A percentile compares a stretch with the other conserved stretches of the same genome.
phyloP scores from a whole-genome alignment of 768 basidiomycete genomes.

The Hypholoma sublateritium region DNA sequence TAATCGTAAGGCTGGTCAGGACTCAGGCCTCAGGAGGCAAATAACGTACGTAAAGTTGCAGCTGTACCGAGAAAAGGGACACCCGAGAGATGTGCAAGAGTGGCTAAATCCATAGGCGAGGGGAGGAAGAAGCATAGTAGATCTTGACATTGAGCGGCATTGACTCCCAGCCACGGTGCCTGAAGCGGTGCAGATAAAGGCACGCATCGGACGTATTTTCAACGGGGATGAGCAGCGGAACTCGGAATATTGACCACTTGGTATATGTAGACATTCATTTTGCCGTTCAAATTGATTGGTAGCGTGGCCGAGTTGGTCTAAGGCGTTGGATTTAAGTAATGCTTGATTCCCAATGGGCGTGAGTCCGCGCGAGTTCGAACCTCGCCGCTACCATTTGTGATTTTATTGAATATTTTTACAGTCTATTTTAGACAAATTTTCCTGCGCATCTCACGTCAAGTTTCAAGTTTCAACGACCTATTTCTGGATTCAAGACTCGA shows the following conservation, averaged over 20 bases:
- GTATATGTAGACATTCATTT: background rate
- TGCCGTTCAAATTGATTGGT: conserved; percentile 24
- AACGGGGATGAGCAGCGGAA: background rate
- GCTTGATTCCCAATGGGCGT: conserved; percentile 80
- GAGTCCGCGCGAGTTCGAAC: conserved; percentile 90
- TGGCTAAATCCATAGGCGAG: background rate
- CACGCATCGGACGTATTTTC: background rate
- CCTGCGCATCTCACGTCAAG: no score
- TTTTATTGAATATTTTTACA: conserved; percentile 12
- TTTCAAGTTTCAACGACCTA: no score
- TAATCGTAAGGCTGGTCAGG: conserved; percentile 1
- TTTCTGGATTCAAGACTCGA: no score
- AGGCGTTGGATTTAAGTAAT: conserved; percentile 86
- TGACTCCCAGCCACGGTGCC: background rate
- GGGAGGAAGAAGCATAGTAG: background rate
- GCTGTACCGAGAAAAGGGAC: conserved; percentile 8
- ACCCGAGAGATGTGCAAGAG: background rate
- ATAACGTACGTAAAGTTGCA: background rate
- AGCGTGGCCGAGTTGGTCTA: conserved; percentile 90
- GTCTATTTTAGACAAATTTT: background rate
- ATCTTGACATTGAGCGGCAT: background rate
- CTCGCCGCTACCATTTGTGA: conserved; percentile 78
- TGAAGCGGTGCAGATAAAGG: conserved; percentile 3
- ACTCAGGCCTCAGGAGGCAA: no score
- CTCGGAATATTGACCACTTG: background rate